Evolutionary conservation across 225 moss, liverwort and hornwort species (phyloP), one percentile per base, ranked within the genome.

Genomic region (Anthoceros angustus): DNA sequence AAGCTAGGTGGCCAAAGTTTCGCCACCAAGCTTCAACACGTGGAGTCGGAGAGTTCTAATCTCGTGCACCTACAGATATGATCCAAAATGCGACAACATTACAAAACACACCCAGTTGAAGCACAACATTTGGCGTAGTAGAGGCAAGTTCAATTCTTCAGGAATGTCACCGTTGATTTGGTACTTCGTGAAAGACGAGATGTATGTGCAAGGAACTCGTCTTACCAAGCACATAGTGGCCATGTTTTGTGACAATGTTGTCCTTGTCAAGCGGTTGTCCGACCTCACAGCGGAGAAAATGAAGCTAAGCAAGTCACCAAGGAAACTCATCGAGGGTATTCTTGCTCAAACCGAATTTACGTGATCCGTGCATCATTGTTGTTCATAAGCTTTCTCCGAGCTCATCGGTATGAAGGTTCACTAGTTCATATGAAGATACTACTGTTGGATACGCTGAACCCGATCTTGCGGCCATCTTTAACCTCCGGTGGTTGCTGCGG

Each of bases 391-490:
- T 55, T 38, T 10, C 23, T n/a, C 15, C 41, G 21, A 18, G 43
- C 42, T 15, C 5, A n/a, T 39, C 3, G 66, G 40, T 16, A 21
- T 69, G 62, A 73, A 92, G 91, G 65, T 92, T 66, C 87, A 80
- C 42, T 88, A 77, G 73, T 88, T 72, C 68, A 66, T 92, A 7
- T 92, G 91, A 87, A 92, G 72, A n/a, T n/a, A n/a, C n/a, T n/a
- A n/a, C n/a, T n/a, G n/a, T n/a, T n/a, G n/a, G n/a, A n/a, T n/a
- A n/a, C n/a, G n/a, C n/a, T n/a, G n/a, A n/a, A n/a, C n/a, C n/a
- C n/a, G n/a, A n/a, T n/a, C n/a, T n/a, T n/a, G n/a, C n/a, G n/a
- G n/a, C n/a, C n/a, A n/a, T n/a, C n/a, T n/a, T n/a, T n/a, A n/a
- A n/a, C n/a, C n/a, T n/a, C n/a, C n/a, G n/a, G n/a, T n/a, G n/a